These are phyloP conservation scores for Cyphellophora europaea DNA, from an alignment of 2,329 filamentous ascomycete species.

Conservation along the genomic window DNA sequence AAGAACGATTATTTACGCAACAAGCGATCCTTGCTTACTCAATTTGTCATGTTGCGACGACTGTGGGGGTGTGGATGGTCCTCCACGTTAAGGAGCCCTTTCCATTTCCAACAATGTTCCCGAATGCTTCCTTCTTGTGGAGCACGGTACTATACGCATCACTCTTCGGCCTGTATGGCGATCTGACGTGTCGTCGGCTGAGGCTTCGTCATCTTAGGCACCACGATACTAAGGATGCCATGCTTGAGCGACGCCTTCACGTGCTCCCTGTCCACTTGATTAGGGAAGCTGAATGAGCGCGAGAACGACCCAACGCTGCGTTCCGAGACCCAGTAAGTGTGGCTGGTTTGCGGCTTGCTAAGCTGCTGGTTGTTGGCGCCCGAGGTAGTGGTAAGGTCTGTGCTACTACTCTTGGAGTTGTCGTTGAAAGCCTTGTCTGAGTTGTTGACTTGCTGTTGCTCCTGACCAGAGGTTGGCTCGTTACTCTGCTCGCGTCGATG, in stretches of 20 bases:
- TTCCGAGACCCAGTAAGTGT: slow-evolving; percentile 52
- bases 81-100: too few species aligned
- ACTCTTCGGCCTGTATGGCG: too few species aligned
- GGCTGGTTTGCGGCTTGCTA: slow-evolving; percentile 21
- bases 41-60: too few species aligned
- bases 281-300: slow-evolving; percentile 50
- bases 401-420: neutral
- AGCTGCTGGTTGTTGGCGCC: slow-evolving; percentile 16
- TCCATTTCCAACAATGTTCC: too few species aligned
- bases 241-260: slow-evolving; percentile 55
- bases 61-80: too few species aligned
- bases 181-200: too few species aligned
- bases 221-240: slow-evolving; percentile 47
- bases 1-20: too few species aligned
- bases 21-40: too few species aligned
- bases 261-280: slow-evolving; percentile 47
- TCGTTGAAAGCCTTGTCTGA: slow-evolving; percentile 5
- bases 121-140: too few species aligned
- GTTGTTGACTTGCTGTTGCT: slow-evolving; percentile 6
- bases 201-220: slow-evolving; percentile 48
- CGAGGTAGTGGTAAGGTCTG: neutral
- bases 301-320: slow-evolving; percentile 51
- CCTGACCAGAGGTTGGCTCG: slow-evolving; percentile 3
- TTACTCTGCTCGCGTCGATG: slow-evolving; percentile 23
- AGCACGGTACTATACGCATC: too few species aligned